Percentiles rank a stretch among this genome's conserved stretches.
phyloP scores from a whole-genome alignment of 805 yeast genomes.

The Yarrowia bubula region DNA sequence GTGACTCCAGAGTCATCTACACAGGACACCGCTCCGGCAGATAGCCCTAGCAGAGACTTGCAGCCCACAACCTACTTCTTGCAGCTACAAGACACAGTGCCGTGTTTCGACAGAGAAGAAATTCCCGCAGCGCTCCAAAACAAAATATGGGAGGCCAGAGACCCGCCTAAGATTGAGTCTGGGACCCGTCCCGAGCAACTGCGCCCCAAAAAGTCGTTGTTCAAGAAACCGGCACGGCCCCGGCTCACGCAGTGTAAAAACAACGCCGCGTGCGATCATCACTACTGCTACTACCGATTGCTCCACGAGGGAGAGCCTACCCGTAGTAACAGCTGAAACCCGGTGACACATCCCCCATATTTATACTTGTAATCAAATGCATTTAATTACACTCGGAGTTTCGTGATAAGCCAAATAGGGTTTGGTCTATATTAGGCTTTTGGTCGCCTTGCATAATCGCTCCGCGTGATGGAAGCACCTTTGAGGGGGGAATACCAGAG shows the following conservation, averaged over 20 bases:
- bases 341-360: neutral
- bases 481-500: neutral
- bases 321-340: too few relatives aligned
- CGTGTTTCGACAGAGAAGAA: neutral
- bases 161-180: neutral
- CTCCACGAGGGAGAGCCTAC: neutral
- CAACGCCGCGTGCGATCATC: neutral
- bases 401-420: constrained; percentile 7
- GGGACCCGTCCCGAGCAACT: neutral
- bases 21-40: neutral
- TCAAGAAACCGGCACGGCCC: neutral
- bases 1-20: neutral
- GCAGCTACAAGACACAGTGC: neutral
- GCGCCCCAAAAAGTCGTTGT: neutral
- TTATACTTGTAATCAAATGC: constrained; percentile 4
- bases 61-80: neutral
- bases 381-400: constrained; percentile 5
- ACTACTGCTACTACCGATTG: neutral
- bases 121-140: too few relatives aligned
- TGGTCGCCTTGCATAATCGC: constrained; percentile 25
- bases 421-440: constrained; percentile 4
- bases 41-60: neutral
- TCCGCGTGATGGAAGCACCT: constrained; percentile 27
- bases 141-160: neutral
- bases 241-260: neutral